Evolutionary conservation across 495 filamentous ascomycete species (phyloP).

Genomic region (Lentithecium fluviatile): DNA sequence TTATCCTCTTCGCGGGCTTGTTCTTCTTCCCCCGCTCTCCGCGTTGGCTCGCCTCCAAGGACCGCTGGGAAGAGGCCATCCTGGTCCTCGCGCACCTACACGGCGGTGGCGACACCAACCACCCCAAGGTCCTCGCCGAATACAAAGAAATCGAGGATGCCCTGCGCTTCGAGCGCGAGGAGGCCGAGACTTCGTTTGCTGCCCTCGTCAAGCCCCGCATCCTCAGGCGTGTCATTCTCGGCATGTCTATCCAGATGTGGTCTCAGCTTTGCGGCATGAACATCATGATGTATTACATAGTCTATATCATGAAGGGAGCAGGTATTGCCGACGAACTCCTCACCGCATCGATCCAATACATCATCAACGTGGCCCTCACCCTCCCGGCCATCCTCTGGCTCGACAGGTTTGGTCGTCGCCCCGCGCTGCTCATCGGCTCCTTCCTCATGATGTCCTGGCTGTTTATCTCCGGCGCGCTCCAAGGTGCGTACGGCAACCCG

Average conservation of each 20-base stretch:
- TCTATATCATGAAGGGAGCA: conserved; percentile 70
- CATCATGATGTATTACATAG: conserved; percentile 62
- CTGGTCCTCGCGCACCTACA: conserved; percentile 64
- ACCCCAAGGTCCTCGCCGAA: conserved; percentile 63
- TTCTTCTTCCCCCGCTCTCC: conserved; percentile 73
- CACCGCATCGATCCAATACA: conserved; percentile 73
- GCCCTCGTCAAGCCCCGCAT: conserved; percentile 63
- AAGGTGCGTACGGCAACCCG: conserved; percentile 35
- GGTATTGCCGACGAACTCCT: conserved; percentile 64
- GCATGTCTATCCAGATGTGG: conserved; percentile 77
- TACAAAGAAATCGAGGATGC: conserved; percentile 67
- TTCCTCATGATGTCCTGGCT: conserved; percentile 39
- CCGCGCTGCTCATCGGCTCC: conserved; percentile 36
- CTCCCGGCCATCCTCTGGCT: conserved; percentile 55
- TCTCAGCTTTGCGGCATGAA: conserved; percentile 66
- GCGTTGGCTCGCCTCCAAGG: conserved; percentile 71
- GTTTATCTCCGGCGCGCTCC: conserved; percentile 36
- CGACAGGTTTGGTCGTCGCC: conserved; percentile 36
- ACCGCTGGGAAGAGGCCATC: conserved; percentile 73
- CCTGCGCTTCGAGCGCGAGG: conserved; percentile 60
- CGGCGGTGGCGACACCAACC: conserved; percentile 57
- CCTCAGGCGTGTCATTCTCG: conserved; percentile 65
- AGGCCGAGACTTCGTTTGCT: conserved; percentile 55
- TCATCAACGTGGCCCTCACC: conserved; percentile 70
- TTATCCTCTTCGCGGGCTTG: conserved; percentile 63